Conservation (phyloP, 352 stramenopile species). For the Hyphochytrium catenoides region DNA sequence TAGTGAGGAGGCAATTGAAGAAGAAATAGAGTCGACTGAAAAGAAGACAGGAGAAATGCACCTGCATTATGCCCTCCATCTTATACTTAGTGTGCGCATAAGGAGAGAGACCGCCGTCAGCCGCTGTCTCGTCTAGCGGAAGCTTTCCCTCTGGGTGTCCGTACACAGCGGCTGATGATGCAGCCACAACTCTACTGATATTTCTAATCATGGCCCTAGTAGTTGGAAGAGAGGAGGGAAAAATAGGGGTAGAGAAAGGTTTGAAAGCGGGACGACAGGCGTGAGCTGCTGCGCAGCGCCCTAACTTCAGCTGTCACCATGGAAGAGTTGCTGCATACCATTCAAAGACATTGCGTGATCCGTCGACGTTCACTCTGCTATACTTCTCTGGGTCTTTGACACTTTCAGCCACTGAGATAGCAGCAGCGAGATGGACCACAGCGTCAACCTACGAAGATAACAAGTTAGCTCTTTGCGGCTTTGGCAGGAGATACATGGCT, state of each 20-base stretch:
- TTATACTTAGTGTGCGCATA: conserved; percentile 58
- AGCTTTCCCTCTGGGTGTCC: conserved; percentile 31
- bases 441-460: conserved; percentile 31
- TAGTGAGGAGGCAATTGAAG: no score
- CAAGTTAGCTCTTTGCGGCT: background rate
- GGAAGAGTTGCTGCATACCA: no score
- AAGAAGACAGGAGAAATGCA: no score
- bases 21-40: no score
- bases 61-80: conserved; percentile 58
- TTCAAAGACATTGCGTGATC: conserved; percentile 46
- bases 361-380: conserved; percentile 51
- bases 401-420: conserved; percentile 58
- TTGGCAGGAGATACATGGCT: background rate
- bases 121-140: conserved; percentile 33
- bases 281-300: no score
- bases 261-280: conserved; percentile 21
- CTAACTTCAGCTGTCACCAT: no score
- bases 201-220: no score
- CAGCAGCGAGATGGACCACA: conserved; percentile 45
- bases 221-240: no score
- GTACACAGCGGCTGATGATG: conserved; percentile 47
- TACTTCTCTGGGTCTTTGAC: conserved; percentile 57
- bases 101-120: conserved; percentile 41
- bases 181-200: conserved; percentile 44
- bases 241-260: background rate